Evolutionary conservation across 2,329 filamentous ascomycete genomes (phyloP).

Genomic region (Neobulgaria alba): DNA sequence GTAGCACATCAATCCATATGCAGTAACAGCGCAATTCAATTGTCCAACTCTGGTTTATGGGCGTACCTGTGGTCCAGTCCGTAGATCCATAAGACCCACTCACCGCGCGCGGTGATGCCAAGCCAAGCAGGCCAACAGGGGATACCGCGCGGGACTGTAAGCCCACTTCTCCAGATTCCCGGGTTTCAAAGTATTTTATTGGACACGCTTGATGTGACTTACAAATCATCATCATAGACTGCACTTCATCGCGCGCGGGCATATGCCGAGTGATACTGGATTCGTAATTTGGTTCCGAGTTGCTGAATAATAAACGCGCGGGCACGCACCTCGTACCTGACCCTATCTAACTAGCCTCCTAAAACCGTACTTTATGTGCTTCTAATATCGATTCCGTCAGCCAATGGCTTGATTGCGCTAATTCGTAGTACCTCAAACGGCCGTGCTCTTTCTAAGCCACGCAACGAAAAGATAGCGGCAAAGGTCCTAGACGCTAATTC

Average conservation of each 20-base stretch:
- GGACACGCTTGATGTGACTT: neutral
- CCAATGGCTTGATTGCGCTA: conserved; percentile 10
- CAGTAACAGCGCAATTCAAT: neutral
- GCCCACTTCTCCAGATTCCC: neutral
- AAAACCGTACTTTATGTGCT: conserved; percentile 4
- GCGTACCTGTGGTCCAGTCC: neutral
- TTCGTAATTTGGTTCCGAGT: too few relatives aligned
- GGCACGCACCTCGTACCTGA: too few relatives aligned
- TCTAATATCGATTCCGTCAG: conserved; percentile 1
- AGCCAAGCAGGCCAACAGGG: neutral
- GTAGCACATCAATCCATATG: conserved; percentile 6
- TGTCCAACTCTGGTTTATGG: neutral
- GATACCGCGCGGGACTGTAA: conserved; percentile 3
- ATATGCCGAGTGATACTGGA: too few relatives aligned
- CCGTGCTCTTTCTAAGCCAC: too few relatives aligned
- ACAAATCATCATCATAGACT: neutral
- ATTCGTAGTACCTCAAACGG: conserved; percentile 1
- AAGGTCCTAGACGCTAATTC: conserved; percentile 1
- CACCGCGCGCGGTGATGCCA: conserved; percentile 19
- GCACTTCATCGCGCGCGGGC: too few relatives aligned
- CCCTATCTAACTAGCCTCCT: conserved; percentile 1
- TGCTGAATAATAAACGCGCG: too few relatives aligned
- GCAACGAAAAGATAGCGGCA: neutral
- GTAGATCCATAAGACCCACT: conserved; percentile 13
- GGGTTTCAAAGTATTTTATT: neutral